Conservation (phyloP, 352 stramenopile species). For the Phytopythium ostracodes region DNA sequence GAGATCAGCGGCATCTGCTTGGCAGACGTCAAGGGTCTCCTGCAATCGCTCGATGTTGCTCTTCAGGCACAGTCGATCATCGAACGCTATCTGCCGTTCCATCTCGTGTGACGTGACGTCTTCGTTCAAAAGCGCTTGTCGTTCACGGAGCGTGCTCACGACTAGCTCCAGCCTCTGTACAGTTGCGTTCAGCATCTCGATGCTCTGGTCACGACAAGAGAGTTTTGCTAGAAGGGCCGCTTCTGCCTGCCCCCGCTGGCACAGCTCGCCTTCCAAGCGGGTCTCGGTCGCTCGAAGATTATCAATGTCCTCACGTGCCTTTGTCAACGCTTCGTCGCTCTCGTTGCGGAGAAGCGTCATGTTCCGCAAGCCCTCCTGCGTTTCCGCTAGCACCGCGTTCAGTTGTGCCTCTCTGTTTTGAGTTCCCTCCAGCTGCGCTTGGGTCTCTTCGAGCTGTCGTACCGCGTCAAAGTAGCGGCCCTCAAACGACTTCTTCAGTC, state of each 20-base stretch:
- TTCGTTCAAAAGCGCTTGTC: neutral
- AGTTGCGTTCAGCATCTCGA: neutral
- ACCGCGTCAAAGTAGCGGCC: constrained; percentile 56
- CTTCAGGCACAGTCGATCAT: neutral
- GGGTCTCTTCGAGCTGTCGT: constrained; percentile 16
- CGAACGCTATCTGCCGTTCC: neutral
- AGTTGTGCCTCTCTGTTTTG: constrained; percentile 6
- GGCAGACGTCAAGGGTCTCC: neutral
- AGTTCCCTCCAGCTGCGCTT: constrained; percentile 10
- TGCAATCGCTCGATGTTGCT: neutral
- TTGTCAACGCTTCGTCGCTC: neutral
- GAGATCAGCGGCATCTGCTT: neutral
- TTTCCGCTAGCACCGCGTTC: constrained; percentile 6
- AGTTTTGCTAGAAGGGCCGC: neutral
- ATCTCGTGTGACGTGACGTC: neutral
- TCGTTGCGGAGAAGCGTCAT: neutral
- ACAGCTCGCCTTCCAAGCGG: neutral
- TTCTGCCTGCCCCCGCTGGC: neutral
- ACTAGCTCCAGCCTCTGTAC: neutral
- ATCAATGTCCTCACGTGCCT: neutral
- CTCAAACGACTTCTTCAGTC: constrained; percentile 74
- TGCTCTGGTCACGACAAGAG: neutral
- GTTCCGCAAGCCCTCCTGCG: neutral
- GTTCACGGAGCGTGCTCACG: neutral
- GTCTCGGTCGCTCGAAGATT: neutral